A percentile compares a stretch with the other conserved stretches of the same genome.
These are phyloP conservation scores for Kluyveromyces nonfermentans DNA, from an alignment of 805 yeast genomes.

Conservation along the genomic window DNA sequence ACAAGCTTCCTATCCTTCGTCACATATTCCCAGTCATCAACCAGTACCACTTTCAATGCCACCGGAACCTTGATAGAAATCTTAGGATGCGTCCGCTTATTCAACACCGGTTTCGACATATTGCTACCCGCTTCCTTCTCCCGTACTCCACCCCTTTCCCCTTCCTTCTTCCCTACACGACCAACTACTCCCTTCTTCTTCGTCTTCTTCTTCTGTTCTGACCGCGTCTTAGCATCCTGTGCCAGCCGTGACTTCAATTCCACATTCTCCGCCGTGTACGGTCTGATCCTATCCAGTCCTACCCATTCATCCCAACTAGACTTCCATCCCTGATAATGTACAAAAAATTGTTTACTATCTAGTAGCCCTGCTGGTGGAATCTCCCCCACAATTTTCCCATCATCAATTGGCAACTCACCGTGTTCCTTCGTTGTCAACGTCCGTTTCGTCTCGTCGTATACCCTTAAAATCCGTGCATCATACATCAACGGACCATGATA, in stretches of 20 bases:
- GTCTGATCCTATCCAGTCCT: constrained; percentile 53
- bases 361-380: constrained; percentile 31
- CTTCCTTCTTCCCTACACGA: constrained; percentile 6
- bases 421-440: constrained; percentile 9
- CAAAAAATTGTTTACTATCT: constrained; percentile 41
- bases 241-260: constrained; percentile 52
- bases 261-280: constrained; percentile 58
- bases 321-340: constrained; percentile 96
- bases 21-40: constrained; percentile 89
- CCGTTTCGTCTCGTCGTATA: constrained; percentile 42
- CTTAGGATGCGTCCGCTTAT: constrained; percentile 18
- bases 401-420: constrained; percentile 13
- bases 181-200: constrained; percentile 17
- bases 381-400: constrained; percentile 7
- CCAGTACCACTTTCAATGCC: constrained; percentile 57
- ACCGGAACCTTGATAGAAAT: constrained; percentile 53
- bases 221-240: constrained; percentile 33
- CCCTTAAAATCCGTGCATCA: constrained; percentile 70
- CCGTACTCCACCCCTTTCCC: neutral
- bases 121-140: neutral
- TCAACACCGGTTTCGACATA: neutral
- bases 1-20: constrained; percentile 72
- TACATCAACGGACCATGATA: constrained; percentile 87
- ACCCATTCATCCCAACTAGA: constrained; percentile 98
- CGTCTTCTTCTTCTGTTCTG: constrained; percentile 27